Evolutionary conservation across 2,329 filamentous ascomycete species (phyloP), one percentile per base, ranked within the genome.

Genomic region (Ophiocordyceps camponoti-saundersi): DNA sequence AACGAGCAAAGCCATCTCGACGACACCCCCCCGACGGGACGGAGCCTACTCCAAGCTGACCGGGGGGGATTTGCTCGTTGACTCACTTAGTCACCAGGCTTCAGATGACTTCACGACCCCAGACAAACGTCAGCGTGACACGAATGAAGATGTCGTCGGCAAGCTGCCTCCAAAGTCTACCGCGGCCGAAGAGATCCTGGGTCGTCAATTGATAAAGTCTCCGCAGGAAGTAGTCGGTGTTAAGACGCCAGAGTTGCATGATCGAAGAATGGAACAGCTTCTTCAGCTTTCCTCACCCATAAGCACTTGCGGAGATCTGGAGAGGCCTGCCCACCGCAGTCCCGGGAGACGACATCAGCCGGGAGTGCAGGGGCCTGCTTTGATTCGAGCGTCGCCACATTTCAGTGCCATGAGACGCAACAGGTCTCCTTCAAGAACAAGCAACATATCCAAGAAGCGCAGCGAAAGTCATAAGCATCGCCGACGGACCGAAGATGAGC

Each of bases 391-490:
- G 21, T 11, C 30, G 16, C 32, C 22, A 15, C 44, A 42, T 36
- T 39, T 16, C 11, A 32, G 44, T 6, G 44, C 12, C 11, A n/a
- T 15, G 13, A 42, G 44, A 3, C 44, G 46, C 13, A 49, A 48
- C 10, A 55, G 58, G 11, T 55, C 59, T 10, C 45, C 50, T 18
- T 62, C 62, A 3, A 51, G 55, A 26, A 50, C 55, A 8, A 65
- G 61, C 47, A 63, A 63, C 29, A 58, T 62, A 7, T 63, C 61
- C 4, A 57, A 48, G 34, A 64, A 60, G 46, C 50, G 59, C 45
- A 53, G 52, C 22, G 30, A 44, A 3, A 40, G 48, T 6, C 47
- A 47, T 20, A 58, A 55, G 20, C 46, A 47, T 4, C 50, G 39
- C 3, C 46, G 41, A 32, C 47, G 42, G 15, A 44, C 44, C 18